Conservation (phyloP, 805 yeast genomes). For the Isabelozyma heimii region DNA sequence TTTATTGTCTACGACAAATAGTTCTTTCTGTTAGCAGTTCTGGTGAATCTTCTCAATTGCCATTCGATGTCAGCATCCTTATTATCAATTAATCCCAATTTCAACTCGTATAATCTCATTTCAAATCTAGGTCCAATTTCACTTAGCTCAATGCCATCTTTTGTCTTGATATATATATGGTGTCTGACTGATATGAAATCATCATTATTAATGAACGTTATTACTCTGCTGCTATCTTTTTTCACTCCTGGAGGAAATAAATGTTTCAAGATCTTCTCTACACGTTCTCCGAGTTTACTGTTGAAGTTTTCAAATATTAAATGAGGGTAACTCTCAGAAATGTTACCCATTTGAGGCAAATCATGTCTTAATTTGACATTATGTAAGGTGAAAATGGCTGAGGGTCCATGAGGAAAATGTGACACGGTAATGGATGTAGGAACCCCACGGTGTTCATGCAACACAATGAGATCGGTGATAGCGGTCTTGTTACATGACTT, state of each 20-base stretch:
- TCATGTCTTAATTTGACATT: constrained; percentile 95
- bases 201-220: constrained; percentile 84
- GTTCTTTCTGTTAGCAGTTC: constrained; percentile 95
- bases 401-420: constrained; percentile 98
- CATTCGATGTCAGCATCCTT: constrained; percentile 98
- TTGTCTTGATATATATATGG: constrained; percentile 87
- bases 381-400: constrained; percentile 90
- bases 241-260: constrained; percentile 97
- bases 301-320: constrained; percentile 87
- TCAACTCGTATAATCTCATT: constrained; percentile 86
- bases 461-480: constrained; percentile 76
- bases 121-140: constrained; percentile 99
- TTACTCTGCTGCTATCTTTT: constrained; percentile 84
- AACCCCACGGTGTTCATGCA: constrained; percentile 97
- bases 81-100: constrained; percentile 88
- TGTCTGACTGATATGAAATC: constrained; percentile 95
- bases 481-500: constrained; percentile 79
- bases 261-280: constrained; percentile 77
- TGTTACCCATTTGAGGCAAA: constrained; percentile 78
- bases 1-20: constrained; percentile 44
- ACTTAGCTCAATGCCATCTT: constrained; percentile 85
- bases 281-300: constrained; percentile 77
- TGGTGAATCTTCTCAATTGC: constrained; percentile 87
- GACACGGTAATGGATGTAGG: constrained; percentile 91
- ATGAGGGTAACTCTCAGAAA: constrained; percentile 91